Percentiles rank a stretch among this genome's conserved stretches.
Evolutionary conservation across 441 rosid species (phyloP).

Genomic region (Sinapis alba): DNA sequence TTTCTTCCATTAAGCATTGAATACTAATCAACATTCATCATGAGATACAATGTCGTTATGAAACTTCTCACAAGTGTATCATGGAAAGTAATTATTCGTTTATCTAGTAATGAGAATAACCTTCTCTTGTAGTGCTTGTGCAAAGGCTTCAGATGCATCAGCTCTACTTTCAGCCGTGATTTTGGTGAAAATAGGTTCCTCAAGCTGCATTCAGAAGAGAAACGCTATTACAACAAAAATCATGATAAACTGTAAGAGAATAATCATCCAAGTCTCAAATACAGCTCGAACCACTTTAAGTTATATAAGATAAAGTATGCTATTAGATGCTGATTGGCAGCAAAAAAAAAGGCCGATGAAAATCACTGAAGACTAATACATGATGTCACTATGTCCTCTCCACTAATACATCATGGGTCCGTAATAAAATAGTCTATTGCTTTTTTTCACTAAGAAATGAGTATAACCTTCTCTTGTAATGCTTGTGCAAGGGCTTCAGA

Average conservation of each 20-base stretch:
- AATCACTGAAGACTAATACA: slow-evolving; percentile 11
- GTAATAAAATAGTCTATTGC: background rate
- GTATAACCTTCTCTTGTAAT: slow-evolving; percentile 83
- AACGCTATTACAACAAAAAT: slow-evolving; percentile 7
- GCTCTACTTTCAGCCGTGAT: slow-evolving; percentile 41
- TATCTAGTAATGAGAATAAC: slow-evolving; percentile 42
- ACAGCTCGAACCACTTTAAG: slow-evolving; percentile 15
- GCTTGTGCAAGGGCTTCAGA: slow-evolving; percentile 81
- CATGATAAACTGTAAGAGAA: background rate
- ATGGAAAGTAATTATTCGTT: slow-evolving; percentile 5
- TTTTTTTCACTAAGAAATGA: slow-evolving; percentile 6
- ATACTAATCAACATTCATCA: slow-evolving; percentile 5
- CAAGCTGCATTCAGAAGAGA: slow-evolving; percentile 48
- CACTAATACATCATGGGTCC: background rate
- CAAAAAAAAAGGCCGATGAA: background rate
- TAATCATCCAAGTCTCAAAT: slow-evolving; percentile 9
- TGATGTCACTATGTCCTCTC: background rate
- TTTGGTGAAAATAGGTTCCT: slow-evolving; percentile 31
- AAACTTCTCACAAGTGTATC: slow-evolving; percentile 7
- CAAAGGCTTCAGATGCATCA: slow-evolving; percentile 61
- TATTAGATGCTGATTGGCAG: slow-evolving; percentile 1
- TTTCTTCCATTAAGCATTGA: slow-evolving; percentile 14
- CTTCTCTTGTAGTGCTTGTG: slow-evolving; percentile 94
- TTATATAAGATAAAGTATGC: slow-evolving; percentile 6
- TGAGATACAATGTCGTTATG: background rate